phyloP scores from a whole-genome alignment of 75 land plant species.

The Sequoia sempervirens region DNA sequence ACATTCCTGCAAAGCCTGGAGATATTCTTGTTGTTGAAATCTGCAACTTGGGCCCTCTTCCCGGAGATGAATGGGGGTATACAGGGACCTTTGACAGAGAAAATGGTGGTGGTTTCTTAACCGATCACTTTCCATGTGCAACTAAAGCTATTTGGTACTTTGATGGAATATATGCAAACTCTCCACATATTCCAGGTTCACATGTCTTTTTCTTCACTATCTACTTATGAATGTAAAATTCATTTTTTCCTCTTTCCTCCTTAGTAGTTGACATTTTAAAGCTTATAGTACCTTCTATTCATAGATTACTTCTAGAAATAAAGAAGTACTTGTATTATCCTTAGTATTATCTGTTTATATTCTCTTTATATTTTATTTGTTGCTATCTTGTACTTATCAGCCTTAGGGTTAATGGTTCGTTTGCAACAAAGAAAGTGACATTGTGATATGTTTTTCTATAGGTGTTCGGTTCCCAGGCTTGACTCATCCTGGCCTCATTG shows the following conservation, averaged over 20 bases:
- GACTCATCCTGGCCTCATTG: conserved; percentile 93
- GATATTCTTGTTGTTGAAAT: conserved; percentile 89
- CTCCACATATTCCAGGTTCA: conserved; percentile 85
- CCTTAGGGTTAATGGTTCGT: not conserved
- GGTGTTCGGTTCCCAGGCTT: conserved; percentile 94
- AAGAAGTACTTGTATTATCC: not conserved
- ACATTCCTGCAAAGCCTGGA: conserved; percentile 67
- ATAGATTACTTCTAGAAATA: not conserved
- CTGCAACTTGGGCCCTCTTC: conserved; percentile 81
- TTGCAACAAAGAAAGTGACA: not conserved
- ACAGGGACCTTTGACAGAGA: conserved; percentile 92
- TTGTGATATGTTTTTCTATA: conserved; percentile 19
- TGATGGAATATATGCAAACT: conserved; percentile 90
- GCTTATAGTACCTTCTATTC: not conserved
- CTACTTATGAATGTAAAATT: not conserved
- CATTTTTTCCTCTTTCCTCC: not conserved
- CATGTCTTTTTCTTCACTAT: not conserved
- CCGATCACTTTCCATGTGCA: conserved; percentile 86
- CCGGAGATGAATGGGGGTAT: conserved; percentile 97
- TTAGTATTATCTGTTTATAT: not conserved
- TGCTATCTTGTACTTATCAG: not conserved
- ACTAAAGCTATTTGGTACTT: conserved; percentile 94
- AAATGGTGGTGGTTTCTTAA: conserved; percentile 91
- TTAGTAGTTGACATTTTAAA: not conserved
- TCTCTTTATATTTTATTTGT: not conserved